Evolutionary conservation across 2,329 filamentous ascomycete species (phyloP), one percentile per base, ranked within the genome.

Genomic region (Epichloe amarillans): DNA sequence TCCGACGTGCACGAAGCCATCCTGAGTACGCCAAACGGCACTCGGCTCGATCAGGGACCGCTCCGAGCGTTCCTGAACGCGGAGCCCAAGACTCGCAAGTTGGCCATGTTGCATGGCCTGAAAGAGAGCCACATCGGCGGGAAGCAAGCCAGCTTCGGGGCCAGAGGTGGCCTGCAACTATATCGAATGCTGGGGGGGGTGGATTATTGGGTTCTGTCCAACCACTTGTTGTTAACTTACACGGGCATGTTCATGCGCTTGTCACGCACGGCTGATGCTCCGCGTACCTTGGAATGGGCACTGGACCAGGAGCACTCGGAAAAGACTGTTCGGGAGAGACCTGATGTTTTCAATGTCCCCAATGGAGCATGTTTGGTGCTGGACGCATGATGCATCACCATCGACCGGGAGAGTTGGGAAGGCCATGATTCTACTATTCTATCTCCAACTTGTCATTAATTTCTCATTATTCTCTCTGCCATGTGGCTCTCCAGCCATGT

Each of bases 61-160:
- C 42, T 53, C 35, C 42, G 47, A 26, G 52, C 52, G 26, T 53
- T 53, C 42, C 43, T 53, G 2, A 33, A 49, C 42, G 37, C 52
- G 5, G 42, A 53, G 23, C 52, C 52, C 23, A 19, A 39, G 33
- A 53, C 52, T 4, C 52, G 52, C 46, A 51, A 49, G 46, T 30
- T 53, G 19, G 52, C 52, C 5, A 43, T 53, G 49, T 46, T 53
- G 15, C 52, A 53, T 41, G 52, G 52, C 21, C 26, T 44, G n/a
- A 53, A 53, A 14, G 52, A 53, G 42, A 53, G 49, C 42, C 49
- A 49, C 46, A 40, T 51, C 4, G 52, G 52, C 49, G 52, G 52
- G 35, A 51, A 53, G 39, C 49, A 53, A 41, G 43, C 52, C 45
- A 51, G 52, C 38, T 49, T 51, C 1, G 52, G 52, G 6, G 52